Evolutionary conservation across 805 yeast genomes (phyloP).

Genomic region (Kregervanrija fluxuum): DNA sequence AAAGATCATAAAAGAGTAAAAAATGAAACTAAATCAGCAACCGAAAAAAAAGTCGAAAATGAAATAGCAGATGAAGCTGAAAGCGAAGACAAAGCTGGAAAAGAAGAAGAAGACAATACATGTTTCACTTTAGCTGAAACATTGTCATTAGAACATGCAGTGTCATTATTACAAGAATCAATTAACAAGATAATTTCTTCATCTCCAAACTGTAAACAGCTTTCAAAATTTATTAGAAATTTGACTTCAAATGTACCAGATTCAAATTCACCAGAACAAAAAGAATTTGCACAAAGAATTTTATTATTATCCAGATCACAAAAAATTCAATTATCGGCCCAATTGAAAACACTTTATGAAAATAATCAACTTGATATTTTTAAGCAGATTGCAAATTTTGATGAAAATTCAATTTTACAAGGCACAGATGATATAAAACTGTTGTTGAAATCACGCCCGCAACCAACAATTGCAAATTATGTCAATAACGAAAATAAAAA

Average conservation of each 20-base stretch:
- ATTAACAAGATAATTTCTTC: slow-evolving; percentile 42
- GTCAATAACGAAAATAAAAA: slow-evolving; percentile 9
- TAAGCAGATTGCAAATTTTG: slow-evolving; percentile 43
- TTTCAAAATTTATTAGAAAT: slow-evolving; percentile 25
- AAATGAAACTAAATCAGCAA: slow-evolving; percentile 1
- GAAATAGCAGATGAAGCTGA: slow-evolving; percentile 2
- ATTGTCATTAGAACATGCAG: slow-evolving; percentile 42
- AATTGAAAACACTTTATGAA: slow-evolving; percentile 47
- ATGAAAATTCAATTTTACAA: slow-evolving; percentile 19
- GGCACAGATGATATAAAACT: slow-evolving; percentile 13
- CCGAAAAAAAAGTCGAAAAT: slow-evolving; percentile 4
- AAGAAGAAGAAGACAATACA: background rate
- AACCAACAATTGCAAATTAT: slow-evolving; percentile 3
- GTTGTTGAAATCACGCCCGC: slow-evolving; percentile 6
- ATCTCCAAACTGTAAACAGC: slow-evolving; percentile 48
- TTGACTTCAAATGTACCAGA: slow-evolving; percentile 1
- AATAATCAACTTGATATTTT: slow-evolving; percentile 44
- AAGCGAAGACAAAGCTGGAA: background rate
- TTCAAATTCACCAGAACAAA: slow-evolving; percentile 25
- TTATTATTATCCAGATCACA: slow-evolving; percentile 46
- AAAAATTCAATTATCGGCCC: slow-evolving; percentile 53
- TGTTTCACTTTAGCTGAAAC: slow-evolving; percentile 18
- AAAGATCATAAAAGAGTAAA: slow-evolving; percentile 4
- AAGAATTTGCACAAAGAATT: slow-evolving; percentile 31
- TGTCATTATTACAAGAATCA: slow-evolving; percentile 44